Percentiles rank a stretch among this genome's conserved stretches.
phyloP scores from a whole-genome alignment of 331 rosid species.

The Ulmus americana region DNA sequence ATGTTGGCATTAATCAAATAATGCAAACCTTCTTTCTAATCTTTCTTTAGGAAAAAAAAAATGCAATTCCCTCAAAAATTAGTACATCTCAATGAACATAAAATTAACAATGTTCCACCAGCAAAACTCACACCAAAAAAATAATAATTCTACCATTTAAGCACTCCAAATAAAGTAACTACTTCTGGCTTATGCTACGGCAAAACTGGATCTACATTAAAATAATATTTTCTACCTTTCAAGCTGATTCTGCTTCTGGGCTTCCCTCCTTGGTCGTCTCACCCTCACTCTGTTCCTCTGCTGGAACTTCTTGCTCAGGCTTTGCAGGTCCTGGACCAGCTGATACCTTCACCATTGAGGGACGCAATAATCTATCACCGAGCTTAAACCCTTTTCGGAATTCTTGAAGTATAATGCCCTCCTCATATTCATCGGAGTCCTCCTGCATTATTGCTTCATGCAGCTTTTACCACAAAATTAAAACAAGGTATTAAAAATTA shows the following conservation, averaged over 20 bases:
- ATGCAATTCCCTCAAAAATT: conserved; percentile 1
- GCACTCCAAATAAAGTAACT: not conserved
- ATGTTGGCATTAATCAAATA: too few relatives aligned
- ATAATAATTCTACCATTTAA: not conserved
- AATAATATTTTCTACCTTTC: conserved; percentile 6
- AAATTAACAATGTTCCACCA: conserved; percentile 1
- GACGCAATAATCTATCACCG: conserved; percentile 84
- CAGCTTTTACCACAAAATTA: conserved; percentile 45
- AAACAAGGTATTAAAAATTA: conserved; percentile 29
- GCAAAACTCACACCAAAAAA: not conserved
- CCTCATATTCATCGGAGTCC: conserved; percentile 71
- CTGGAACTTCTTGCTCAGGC: conserved; percentile 39
- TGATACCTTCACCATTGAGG: conserved; percentile 94
- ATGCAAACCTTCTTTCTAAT: too few relatives aligned
- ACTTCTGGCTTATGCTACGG: not conserved
- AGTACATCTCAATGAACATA: not conserved
- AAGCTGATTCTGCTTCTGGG: conserved; percentile 44
- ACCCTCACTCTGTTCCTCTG: conserved; percentile 39
- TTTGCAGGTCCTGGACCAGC: conserved; percentile 94
- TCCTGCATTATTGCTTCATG: conserved; percentile 97
- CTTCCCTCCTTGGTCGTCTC: conserved; percentile 30
- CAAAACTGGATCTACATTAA: conserved; percentile 33
- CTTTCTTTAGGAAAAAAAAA: not conserved
- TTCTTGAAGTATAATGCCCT: conserved; percentile 67
- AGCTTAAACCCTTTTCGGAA: conserved; percentile 84